Evolutionary conservation across 345 rosid genomes (phyloP).

Genomic region (Psidium guajava): DNA sequence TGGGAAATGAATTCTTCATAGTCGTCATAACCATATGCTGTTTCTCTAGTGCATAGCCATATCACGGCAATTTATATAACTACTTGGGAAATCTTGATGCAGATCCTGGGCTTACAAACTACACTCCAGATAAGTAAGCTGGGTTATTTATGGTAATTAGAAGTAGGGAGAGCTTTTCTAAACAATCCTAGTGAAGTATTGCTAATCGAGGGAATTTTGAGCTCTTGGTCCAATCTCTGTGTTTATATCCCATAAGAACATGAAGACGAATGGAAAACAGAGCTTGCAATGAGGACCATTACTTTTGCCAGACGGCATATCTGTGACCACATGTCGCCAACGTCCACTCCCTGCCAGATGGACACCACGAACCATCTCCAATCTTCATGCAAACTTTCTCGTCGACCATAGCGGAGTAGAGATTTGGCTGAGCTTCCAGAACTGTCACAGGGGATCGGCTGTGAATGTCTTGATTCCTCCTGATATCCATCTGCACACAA

Average conservation of each 20-base stretch:
- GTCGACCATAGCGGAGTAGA: constrained; percentile 66
- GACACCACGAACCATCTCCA: constrained; percentile 90
- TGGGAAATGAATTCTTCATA: not conserved
- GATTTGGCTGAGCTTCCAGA: constrained; percentile 53
- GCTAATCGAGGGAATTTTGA: not conserved
- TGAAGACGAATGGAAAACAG: not conserved
- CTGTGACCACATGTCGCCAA: constrained; percentile 61
- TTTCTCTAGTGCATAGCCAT: not conserved
- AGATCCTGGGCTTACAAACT: not conserved
- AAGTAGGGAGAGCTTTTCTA: not conserved
- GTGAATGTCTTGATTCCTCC: constrained; percentile 51
- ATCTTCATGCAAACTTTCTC: constrained; percentile 79
- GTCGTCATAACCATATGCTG: not conserved
- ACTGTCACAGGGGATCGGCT: constrained; percentile 53
- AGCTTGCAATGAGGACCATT: not conserved
- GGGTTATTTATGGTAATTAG: not conserved
- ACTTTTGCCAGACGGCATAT: constrained; percentile 80
- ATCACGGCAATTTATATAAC: not conserved
- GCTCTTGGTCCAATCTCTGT: not conserved
- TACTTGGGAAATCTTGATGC: not conserved
- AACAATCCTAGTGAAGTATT: not conserved
- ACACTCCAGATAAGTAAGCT: not conserved
- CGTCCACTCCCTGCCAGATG: constrained; percentile 67
- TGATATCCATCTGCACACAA: constrained; percentile 40
- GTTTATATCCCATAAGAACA: not conserved